phyloP scores from a whole-genome alignment of 1,284 basidiomycete species.

The Fistulina hepatica region DNA sequence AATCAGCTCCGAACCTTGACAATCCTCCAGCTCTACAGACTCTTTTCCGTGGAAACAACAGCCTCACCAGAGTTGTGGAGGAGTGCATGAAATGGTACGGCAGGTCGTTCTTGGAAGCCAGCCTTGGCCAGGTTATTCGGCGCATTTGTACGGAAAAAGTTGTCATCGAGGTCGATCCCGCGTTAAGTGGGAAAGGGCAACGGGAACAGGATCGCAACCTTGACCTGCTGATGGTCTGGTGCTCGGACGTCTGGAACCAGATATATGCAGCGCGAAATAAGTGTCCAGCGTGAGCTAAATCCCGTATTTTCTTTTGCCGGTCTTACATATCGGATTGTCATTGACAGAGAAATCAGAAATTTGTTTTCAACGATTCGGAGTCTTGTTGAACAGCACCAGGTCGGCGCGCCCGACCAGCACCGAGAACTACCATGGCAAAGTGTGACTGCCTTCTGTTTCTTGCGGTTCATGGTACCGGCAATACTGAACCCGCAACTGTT shows the following conservation, averaged over 20 bases:
- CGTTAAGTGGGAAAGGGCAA: slow-evolving; percentile 43
- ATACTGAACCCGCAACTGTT: slow-evolving; percentile 72
- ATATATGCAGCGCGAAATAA: slow-evolving; percentile 62
- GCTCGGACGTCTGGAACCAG: slow-evolving; percentile 63
- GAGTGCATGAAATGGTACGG: slow-evolving; percentile 69
- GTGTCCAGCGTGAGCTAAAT: slow-evolving; percentile 58
- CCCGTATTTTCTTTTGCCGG: slow-evolving; percentile 1
- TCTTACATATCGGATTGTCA: slow-evolving; percentile 6
- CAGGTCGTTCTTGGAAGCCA: slow-evolving; percentile 62
- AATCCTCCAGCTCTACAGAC: slow-evolving; percentile 45
- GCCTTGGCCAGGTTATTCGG: slow-evolving; percentile 58
- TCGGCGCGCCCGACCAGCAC: slow-evolving; percentile 30
- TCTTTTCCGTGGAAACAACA: slow-evolving; percentile 70
- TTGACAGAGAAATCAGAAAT: slow-evolving; percentile 56
- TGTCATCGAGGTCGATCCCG: slow-evolving; percentile 68
- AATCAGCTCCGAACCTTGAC: slow-evolving; percentile 7
- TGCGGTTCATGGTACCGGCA: slow-evolving; percentile 75
- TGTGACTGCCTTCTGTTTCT: slow-evolving; percentile 77
- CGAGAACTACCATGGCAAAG: slow-evolving; percentile 63
- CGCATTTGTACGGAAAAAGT: slow-evolving; percentile 60
- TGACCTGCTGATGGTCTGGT: slow-evolving; percentile 67
- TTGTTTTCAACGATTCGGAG: slow-evolving; percentile 64
- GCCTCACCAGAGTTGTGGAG: slow-evolving; percentile 73
- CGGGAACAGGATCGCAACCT: slow-evolving; percentile 59
- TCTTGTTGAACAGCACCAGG: slow-evolving; percentile 51